Base-by-base conservation (phyloP, 257 asterid species). In the Petunia axillaris region DNA sequence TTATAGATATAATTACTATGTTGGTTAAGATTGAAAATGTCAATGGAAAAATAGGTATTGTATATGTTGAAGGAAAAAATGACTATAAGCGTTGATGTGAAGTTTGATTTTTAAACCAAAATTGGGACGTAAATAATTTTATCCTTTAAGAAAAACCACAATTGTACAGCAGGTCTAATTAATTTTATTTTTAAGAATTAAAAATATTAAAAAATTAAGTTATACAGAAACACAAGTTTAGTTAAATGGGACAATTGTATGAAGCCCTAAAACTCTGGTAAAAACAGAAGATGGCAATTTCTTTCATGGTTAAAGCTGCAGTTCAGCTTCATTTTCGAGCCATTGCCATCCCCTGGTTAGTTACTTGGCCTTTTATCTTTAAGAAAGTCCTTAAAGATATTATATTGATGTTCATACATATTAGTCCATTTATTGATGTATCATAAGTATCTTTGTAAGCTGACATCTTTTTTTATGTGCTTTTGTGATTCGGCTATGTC, bases 261-360 rank as follows among this genome's bases (percentile, higher is more conserved):
- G 36, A 70, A 46, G 60, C 44, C 62, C 77, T 71, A 71, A 38
- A 59, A 16, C 60, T 50, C 77, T 50, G 5, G 25, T 43, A 54
- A 60, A 54, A 60, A 55, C 46, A 62, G 0, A 62, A 36, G 25
- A 92, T 90, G 95, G 82, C 89, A 10, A 74, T 71, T 79, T 80
- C 68, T 83, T 85, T 87, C 77, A 63, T 90, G 60, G 63, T 76
- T 50, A 86, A 68, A 84, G 76, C 89, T 64, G 87, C 93, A 66
- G 63, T 64, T 67, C 86, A 83, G 67, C 84, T 84, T 74, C 93
- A 87, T 35, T 80, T 6, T 79, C 84, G 84, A 80, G 58, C 82
- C 65, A 81, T 81, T 70, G 54, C 85, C 38, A 79, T 84, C 78
- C 92, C 93, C 64, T 86, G 93, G 98, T 93, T 64, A 82, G 91